Conservation (phyloP, 169 alveolate genomes). For the Toxoplasma gondii region DNA sequence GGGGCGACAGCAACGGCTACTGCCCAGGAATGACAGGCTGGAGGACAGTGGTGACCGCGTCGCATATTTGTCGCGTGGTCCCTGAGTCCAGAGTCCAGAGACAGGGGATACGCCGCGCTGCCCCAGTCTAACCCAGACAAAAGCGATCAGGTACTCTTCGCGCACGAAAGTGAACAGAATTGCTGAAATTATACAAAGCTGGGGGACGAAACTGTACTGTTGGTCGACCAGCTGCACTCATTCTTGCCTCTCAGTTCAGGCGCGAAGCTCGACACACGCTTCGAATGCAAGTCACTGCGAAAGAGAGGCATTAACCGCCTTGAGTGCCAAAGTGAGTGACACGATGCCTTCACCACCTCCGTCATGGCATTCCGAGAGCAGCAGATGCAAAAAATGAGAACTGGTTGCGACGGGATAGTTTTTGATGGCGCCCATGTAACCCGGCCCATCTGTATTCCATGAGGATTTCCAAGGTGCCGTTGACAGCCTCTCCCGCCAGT, state of each 20-base stretch:
- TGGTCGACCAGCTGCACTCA: not conserved
- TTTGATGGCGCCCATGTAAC: too few species aligned
- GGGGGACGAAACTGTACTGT: not conserved
- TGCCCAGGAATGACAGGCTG: not conserved
- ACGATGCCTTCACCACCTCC: too few species aligned
- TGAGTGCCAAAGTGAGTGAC: too few species aligned
- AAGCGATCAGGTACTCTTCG: too few species aligned
- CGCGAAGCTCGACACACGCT: not conserved
- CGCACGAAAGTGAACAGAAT: too few species aligned
- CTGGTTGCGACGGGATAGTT: too few species aligned
- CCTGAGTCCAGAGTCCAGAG: not conserved
- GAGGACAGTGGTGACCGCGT: not conserved
- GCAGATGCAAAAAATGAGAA: too few species aligned
- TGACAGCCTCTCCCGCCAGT: too few species aligned
- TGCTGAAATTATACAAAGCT: not conserved
- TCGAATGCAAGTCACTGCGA: not conserved
- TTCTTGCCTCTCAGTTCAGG: not conserved
- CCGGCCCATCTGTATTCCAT: too few species aligned
- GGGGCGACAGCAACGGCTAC: not conserved
- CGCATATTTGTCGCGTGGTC: not conserved
- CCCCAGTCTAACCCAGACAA: not conserved
- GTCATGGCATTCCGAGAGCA: too few species aligned
- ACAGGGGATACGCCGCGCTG: not conserved
- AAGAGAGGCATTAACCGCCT: too few species aligned
- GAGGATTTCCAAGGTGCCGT: too few species aligned